These are phyloP conservation scores for Verticillium tricorpus DNA, from an alignment of 2,329 filamentous ascomycete genomes.

Conservation along the genomic window DNA sequence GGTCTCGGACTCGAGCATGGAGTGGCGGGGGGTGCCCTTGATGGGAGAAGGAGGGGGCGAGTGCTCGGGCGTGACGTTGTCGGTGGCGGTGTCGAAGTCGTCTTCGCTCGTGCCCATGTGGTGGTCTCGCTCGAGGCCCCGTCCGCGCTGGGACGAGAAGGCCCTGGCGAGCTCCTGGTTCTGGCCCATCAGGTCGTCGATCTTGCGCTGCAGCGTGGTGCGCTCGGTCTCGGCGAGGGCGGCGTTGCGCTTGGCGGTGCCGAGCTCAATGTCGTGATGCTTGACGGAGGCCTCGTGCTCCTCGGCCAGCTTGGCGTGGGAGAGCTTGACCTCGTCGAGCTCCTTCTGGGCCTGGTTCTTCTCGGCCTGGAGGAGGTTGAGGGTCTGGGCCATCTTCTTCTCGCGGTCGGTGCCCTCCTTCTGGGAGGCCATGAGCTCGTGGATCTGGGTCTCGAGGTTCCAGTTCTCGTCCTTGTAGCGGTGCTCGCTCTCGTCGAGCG, in stretches of 20 bases:
- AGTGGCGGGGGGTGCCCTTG: conserved; percentile 87
- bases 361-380: conserved; percentile 67
- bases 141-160: conserved; percentile 68
- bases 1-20: conserved; percentile 91
- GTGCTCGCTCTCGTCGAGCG: conserved; percentile 88
- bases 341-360: conserved; percentile 79
- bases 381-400: conserved; percentile 69
- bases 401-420: conserved; percentile 79
- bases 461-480: conserved; percentile 98
- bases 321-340: conserved; percentile 81
- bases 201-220: conserved; percentile 71
- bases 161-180: conserved; percentile 88
- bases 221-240: conserved; percentile 75
- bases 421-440: conserved; percentile 70
- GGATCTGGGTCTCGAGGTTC: conserved; percentile 89
- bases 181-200: conserved; percentile 82
- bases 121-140: conserved; percentile 60
- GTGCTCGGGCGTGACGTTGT: conserved; percentile 76
- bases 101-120: conserved; percentile 56
- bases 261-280: conserved; percentile 84
- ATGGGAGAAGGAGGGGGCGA: conserved; percentile 87
- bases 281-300: conserved; percentile 75
- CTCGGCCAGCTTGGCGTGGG: conserved; percentile 73
- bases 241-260: conserved; percentile 75
- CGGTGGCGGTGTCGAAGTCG: conserved; percentile 59